Evolutionary conservation across 116 monocot genomes (phyloP).

Genomic region (Phalaenopsis hybrid): DNA sequence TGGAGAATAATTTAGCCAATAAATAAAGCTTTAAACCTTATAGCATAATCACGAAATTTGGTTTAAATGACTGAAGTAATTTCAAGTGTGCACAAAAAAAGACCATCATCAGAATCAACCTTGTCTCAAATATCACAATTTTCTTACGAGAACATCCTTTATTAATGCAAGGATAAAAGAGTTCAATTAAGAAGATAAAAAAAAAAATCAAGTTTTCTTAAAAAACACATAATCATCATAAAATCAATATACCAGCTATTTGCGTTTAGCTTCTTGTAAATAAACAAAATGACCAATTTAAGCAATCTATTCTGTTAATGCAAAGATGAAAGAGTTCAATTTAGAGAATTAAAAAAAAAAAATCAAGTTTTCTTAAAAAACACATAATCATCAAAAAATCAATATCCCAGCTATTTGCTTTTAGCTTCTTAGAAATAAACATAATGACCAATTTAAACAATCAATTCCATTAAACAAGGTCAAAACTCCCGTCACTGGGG

Average conservation of each 20-base stretch:
- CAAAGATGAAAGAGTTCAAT: not conserved
- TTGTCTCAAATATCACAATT: no score
- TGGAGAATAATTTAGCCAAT: no score
- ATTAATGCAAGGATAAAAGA: not conserved
- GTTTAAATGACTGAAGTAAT: no score
- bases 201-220: not conserved
- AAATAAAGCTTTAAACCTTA: no score
- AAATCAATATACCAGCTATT: not conserved
- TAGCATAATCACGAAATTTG: no score
- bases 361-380: not conserved
- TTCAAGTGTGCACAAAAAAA: no score
- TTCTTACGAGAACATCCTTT: no score
- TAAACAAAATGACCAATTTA: not conserved
- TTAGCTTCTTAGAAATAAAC: not conserved
- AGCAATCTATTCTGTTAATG: not conserved
- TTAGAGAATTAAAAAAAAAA: not conserved
- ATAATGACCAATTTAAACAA: not conserved
- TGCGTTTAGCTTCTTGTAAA: no score
- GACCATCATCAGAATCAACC: no score
- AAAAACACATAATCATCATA: not conserved
- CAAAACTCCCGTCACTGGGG: not conserved
- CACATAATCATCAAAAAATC: not conserved
- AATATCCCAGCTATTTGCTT: not conserved
- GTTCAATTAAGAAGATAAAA: not conserved
- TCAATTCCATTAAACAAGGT: not conserved